Base-by-base conservation (phyloP, 257 asterid species). In the Echium plantagineum region DNA sequence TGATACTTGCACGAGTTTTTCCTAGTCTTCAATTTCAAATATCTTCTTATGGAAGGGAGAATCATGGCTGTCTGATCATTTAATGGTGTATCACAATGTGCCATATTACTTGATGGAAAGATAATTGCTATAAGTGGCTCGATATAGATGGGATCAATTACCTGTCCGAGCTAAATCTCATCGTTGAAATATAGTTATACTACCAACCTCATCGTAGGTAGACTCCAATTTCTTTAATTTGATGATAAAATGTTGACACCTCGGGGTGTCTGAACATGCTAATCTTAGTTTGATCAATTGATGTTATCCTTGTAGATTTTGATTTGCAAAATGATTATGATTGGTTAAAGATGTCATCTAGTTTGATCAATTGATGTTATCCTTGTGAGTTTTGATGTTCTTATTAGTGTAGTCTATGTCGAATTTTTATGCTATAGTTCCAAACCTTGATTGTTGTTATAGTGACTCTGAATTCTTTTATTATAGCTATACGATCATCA, bases 401-500 rank as follows among this genome's bases (percentile, higher is more conserved):
- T 42, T 42, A 10, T 42, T 42, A 13, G 17, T 42, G 49, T 42
- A 10, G 49, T 12, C 4, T 5, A 4, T 42, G 49, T 17, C 2
- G 49, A 13, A 19, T 24, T 22, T 28, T 62, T 62, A 62, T 15
- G 51, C 21, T 66, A 49, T 59, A 6, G 15, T 28, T 10, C 15
- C 15, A 20, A 26, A 32, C 59, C 35, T 46, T 6, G 19, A 32
- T n/a, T 21, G 24, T 53, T n/a, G 24, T 53, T 3, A 21, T 8
- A 53, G 7, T 53, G 16, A 18, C 15, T 57, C 35, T 56, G 21
- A 30, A 19, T 57, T 12, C 15, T 26, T 17, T 66, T 64, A 51
- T 30, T n/a, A 54, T 68, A 93, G 99, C 62, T 89, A 54, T 74
- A 86, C 55, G 95, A 89, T 9, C 89, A 86, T 73, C 97, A 93